These are phyloP conservation scores for Cyclotella distinguenda DNA, from an alignment of 108 stramenopile genomes.

Conservation along the genomic window DNA sequence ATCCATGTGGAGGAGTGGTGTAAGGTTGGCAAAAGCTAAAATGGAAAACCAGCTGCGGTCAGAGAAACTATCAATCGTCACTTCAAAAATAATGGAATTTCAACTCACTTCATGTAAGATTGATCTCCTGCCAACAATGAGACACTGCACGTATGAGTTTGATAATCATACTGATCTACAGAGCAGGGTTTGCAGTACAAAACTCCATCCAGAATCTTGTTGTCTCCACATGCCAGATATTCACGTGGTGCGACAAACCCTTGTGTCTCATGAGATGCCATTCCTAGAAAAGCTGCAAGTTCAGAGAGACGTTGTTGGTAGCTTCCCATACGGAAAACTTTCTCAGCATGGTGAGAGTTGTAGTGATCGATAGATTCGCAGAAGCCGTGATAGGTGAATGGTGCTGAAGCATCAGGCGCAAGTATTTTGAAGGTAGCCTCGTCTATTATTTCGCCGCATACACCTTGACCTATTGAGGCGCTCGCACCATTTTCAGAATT, in stretches of 20 bases:
- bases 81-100: neutral
- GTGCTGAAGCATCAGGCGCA: constrained; percentile 22
- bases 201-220: constrained; percentile 5
- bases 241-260: constrained; percentile 19
- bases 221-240: constrained; percentile 34
- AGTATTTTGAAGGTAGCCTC: constrained; percentile 10
- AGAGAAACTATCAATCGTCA: neutral
- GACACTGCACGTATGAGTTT: constrained; percentile 19
- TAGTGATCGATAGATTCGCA: constrained; percentile 28
- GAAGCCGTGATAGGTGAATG: constrained; percentile 31
- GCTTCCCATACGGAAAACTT: constrained; percentile 28
- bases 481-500: neutral
- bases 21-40: constrained; percentile 30
- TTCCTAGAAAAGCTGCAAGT: constrained; percentile 31
- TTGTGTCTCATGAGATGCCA: constrained; percentile 36
- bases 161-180: constrained; percentile 17
- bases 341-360: constrained; percentile 33
- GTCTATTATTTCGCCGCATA: constrained; percentile 18
- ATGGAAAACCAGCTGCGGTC: neutral
- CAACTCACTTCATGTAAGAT: constrained; percentile 18
- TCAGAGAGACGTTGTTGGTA: constrained; percentile 15
- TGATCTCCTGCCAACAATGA: constrained; percentile 37
- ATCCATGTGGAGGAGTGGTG: constrained; percentile 32
- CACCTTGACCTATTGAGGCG: constrained; percentile 7
- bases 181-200: constrained; percentile 28